A percentile compares a stretch with the other conserved stretches of the same genome.
These are phyloP conservation scores for Nakazawaea molendinolei DNA, from an alignment of 805 yeast species.

Conservation along the genomic window DNA sequence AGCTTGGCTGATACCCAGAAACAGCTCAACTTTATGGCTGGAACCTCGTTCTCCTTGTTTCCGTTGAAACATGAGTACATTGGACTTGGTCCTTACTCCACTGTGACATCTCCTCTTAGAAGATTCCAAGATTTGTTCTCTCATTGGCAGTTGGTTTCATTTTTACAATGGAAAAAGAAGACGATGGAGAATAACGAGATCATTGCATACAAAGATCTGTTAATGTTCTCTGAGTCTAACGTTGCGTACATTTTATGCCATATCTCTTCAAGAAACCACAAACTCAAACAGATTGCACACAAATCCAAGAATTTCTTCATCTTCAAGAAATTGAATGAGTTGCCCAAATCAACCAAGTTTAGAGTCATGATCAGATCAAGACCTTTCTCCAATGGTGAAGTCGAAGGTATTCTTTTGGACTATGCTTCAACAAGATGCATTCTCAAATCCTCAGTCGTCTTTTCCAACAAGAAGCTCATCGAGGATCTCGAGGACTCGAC, in stretches of 20 bases:
- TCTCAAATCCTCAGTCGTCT: conserved; percentile 18
- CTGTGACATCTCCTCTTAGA: conserved; percentile 86
- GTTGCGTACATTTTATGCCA: conserved; percentile 33
- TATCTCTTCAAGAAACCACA: conserved; percentile 37
- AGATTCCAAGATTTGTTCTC: conserved; percentile 74
- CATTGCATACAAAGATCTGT: conserved; percentile 7
- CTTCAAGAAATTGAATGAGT: conserved; percentile 20
- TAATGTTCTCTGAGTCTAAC: conserved; percentile 26
- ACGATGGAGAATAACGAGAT: conserved; percentile 10
- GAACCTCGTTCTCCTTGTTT: conserved; percentile 42
- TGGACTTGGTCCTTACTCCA: conserved; percentile 57
- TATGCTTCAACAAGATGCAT: conserved; percentile 24
- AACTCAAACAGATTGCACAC: conserved; percentile 25
- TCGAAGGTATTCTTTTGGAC: conserved; percentile 22
- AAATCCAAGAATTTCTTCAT: conserved; percentile 31
- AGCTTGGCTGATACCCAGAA: conserved; percentile 14
- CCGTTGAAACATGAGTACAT: conserved; percentile 53
- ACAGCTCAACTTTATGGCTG: conserved; percentile 36
- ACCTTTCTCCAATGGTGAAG: conserved; percentile 31
- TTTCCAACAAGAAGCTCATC: conserved; percentile 2
- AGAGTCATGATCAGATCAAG: conserved; percentile 35
- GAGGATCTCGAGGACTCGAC: conserved; percentile 19
- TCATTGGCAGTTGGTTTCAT: conserved; percentile 67
- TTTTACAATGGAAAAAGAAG: conserved; percentile 18
- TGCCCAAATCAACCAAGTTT: conserved; percentile 12